Base-by-base conservation (phyloP, 179 eudicot genomes). In the Nepenthes alata region DNA sequence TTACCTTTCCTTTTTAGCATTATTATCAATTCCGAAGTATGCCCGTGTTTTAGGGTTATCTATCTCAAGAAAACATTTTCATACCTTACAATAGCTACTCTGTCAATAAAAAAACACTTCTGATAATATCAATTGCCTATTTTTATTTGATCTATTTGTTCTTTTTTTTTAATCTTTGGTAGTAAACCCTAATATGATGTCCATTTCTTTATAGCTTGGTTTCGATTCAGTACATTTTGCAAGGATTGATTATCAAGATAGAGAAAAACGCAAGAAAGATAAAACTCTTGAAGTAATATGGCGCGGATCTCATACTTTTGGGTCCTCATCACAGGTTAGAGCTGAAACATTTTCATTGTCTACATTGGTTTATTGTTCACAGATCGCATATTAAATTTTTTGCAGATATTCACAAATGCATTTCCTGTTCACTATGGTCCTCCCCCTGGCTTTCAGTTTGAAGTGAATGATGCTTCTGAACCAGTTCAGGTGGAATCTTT, bases 181-280 rank as follows among this genome's bases (percentile, higher is more conserved):
- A 8, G 35, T 11, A 11, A 2, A 8, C 62, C 8, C 7, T 8
- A 11, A 14, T 8, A 11, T 2, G 11, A 2, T 37, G 3, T 59
- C 13, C 14, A 10, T 36, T 48, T 48, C 14, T 48, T 57, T 68
- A 72, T 65, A 91, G 97, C 80, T 84, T 58, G 97, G 97, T 47
- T 91, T 91, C 51, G 96, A 91, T 57, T 91, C 97, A 58, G 70
- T 88, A 72, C 96, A 88, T 77, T 91, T 91, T 70, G 96, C 96
- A 16, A 86, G 97, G 70, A 77, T 91, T 64, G 96, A 91, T 72
- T 88, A 91, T 76, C 96, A 91, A 76, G 97, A 91, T 64, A 82
- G 82, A 69, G 81, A 66, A 67, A 69, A 57, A 56, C 90, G 97
- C 58, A 77, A 73, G 76, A 67, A 6, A 59, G 82, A 78, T 70